phyloP scores from a whole-genome alignment of 2,329 filamentous ascomycete genomes.

The Aspergillus flavus region DNA sequence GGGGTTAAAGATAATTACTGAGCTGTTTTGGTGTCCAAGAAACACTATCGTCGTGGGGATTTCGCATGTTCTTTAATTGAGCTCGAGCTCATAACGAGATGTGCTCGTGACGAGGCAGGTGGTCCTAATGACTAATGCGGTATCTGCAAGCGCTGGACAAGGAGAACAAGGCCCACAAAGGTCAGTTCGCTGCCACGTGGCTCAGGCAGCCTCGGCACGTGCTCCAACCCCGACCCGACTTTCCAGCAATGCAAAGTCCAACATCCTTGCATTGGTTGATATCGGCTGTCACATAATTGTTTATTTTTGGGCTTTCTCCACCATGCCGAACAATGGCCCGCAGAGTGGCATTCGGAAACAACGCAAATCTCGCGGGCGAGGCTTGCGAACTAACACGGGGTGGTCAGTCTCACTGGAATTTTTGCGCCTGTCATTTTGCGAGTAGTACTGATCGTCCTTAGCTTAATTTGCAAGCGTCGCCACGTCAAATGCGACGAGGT shows the following conservation, averaged over 20 bases:
- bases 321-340: not conserved
- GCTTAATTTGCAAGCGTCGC: constrained; percentile 31
- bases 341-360: constrained; percentile 4
- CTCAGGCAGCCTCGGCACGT: not conserved
- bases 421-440: not conserved
- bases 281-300: not conserved
- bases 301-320: not conserved
- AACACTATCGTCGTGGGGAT: not conserved
- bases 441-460: constrained; percentile 14
- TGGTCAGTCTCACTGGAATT: constrained; percentile 23
- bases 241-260: no score
- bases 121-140: not conserved
- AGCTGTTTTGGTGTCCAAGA: not conserved
- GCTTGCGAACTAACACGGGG: constrained; percentile 31
- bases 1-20: not conserved
- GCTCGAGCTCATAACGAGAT: not conserved
- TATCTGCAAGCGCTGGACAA: not conserved
- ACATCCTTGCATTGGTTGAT: not conserved
- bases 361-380: constrained; percentile 32
- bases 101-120: not conserved
- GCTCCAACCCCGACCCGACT: not conserved
- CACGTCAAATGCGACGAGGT: constrained; percentile 37
- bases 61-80: not conserved
- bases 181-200: not conserved
- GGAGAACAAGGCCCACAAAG: not conserved